Conservation (phyloP, 331 rosid genomes). For the Malus hybrid region DNA sequence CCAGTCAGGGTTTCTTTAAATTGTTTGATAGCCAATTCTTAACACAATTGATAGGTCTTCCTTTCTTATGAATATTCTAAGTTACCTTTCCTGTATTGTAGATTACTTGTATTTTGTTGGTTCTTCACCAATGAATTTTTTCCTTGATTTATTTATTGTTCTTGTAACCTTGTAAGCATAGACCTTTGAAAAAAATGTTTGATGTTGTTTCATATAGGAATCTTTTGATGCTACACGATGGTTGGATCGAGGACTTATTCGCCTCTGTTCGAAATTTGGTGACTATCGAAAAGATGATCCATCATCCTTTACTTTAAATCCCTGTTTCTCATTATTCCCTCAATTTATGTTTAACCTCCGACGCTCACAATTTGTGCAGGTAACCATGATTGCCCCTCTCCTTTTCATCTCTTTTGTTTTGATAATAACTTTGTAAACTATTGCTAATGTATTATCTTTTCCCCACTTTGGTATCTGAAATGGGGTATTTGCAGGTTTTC, state of each 20-base stretch:
- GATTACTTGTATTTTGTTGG: background rate
- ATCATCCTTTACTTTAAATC: constrained; percentile 79
- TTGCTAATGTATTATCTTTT: background rate
- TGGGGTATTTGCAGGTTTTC: constrained; percentile 62
- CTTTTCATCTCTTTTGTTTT: constrained; percentile 3
- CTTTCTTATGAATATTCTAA: background rate
- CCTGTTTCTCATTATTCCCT: constrained; percentile 81
- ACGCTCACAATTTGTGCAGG: constrained; percentile 98
- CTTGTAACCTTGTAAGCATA: background rate
- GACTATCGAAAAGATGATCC: constrained; percentile 98
- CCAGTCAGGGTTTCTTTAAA: background rate
- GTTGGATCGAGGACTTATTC: constrained; percentile 92
- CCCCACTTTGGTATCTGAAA: background rate
- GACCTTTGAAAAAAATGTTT: constrained; percentile 10
- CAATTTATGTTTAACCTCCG: constrained; percentile 93
- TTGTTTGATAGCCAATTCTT: background rate
- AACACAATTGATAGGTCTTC: background rate
- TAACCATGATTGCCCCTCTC: constrained; percentile 10
- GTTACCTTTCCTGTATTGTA: background rate
- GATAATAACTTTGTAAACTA: background rate
- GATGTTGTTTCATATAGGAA: constrained; percentile 48
- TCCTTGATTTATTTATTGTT: background rate
- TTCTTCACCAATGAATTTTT: background rate
- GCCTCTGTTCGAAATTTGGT: constrained; percentile 93
- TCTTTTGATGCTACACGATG: constrained; percentile 91